A percentile compares a stretch with the other conserved stretches of the same genome.
Evolutionary conservation across 2,329 filamentous ascomycete species (phyloP).

Genomic region (Trichophyton mentagrophytes): DNA sequence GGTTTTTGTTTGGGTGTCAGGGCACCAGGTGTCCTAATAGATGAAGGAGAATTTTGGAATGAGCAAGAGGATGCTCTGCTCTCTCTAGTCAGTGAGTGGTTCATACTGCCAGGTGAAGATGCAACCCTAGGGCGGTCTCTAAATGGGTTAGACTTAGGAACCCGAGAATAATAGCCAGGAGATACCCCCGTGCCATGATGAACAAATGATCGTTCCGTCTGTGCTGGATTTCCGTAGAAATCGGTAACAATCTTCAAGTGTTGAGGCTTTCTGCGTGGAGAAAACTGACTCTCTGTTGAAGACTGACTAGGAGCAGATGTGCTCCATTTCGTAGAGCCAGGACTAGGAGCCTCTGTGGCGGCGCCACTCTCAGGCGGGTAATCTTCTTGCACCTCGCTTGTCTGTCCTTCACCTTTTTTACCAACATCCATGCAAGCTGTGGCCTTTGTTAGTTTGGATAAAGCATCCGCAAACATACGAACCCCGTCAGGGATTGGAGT

Average conservation of each 20-base stretch:
- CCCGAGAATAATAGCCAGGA: background rate
- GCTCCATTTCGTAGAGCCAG: background rate
- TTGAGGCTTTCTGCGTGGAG: background rate
- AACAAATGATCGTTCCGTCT: background rate
- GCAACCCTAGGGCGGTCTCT: slow-evolving; percentile 3
- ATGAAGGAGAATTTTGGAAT: slow-evolving; percentile 1
- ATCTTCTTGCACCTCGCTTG: background rate
- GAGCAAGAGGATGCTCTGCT: slow-evolving; percentile 9
- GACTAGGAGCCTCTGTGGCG: background rate
- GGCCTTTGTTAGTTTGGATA: slow-evolving; percentile 1
- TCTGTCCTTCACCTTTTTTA: background rate
- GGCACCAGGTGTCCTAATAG: background rate
- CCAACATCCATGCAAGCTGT: background rate
- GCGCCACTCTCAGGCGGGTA: background rate
- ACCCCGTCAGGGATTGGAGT: background rate
- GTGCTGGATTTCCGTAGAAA: background rate
- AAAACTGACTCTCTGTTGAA: background rate
- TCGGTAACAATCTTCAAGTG: background rate
- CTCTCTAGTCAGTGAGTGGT: background rate
- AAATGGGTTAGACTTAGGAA: slow-evolving; percentile 10
- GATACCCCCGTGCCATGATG: background rate
- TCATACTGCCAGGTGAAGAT: background rate
- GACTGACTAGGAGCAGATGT: background rate
- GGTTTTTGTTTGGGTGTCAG: background rate
- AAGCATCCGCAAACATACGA: slow-evolving; percentile 9